Evolutionary conservation across 1,284 basidiomycete genomes (phyloP), one percentile per base, ranked within the genome.

Genomic region (Thelephora terrestris): DNA sequence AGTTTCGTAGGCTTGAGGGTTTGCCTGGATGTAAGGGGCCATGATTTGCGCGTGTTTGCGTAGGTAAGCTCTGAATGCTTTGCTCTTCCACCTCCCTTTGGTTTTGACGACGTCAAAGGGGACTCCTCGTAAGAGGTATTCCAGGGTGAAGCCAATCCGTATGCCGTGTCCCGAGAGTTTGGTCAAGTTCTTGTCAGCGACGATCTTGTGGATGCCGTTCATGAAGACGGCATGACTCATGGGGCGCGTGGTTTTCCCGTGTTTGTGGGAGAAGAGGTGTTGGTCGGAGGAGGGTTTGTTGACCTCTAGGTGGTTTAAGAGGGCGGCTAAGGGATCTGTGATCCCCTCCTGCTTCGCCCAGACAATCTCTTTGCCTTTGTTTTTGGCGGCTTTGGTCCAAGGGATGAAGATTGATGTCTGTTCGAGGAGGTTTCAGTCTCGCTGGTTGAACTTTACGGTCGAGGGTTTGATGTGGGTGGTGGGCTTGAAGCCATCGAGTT

Each of bases 61-160:
- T 1, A 59, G 47, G 48, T 59, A 59, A 6, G 39, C 14, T 12
- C 23, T 20, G 49, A 69, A 71, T 0, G 67, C 54, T 3, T 68
- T 60, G 39, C 65, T 64, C 0, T 50, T 29, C 68, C 67, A 70
- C 0, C 61, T 47, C 0, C 68, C 68, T 17, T 58, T 62, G 0
- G 56, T 48, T 42, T 65, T 64, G 9, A 71, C 55, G 0, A 58
- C 60, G 1, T 69, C 63, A 35, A 70, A 66, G 2, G 67, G 61
- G 0, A 66, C 38, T 0, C 64, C 62, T 1, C 61, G 47, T 1
- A 71, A 56, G 0, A 72, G 61, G 46, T 68, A 69, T 44, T 67
- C 61, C 0, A 72, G 58, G 0, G 67, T 71, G 0, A 62, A 55
- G 0, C 71, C 67, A 25, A 72, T 71, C 4, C 62, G 57, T 32